These are phyloP conservation scores for Hypoxylon rubiginosum DNA, from an alignment of 2,329 filamentous ascomycete species.

Conservation along the genomic window DNA sequence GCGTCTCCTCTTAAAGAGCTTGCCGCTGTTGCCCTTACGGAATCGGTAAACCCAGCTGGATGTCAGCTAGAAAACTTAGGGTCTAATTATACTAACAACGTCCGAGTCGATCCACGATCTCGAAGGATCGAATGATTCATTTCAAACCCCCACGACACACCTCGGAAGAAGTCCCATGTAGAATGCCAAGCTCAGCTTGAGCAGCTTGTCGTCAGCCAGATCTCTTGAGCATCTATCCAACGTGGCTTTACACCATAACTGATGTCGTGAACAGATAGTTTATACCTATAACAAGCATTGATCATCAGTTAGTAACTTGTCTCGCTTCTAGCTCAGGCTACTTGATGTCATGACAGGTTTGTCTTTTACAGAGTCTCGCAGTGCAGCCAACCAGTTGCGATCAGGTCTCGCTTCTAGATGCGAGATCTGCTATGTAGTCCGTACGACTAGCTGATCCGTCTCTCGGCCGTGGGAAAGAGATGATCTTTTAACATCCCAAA, in stretches of 20 bases:
- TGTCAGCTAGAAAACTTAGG: slow-evolving; percentile 9
- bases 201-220: slow-evolving; percentile 24
- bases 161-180: slow-evolving; percentile 1
- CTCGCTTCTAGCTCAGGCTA: slow-evolving; percentile 7
- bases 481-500: slow-evolving; percentile 21
- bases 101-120: slow-evolving; percentile 13
- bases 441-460: background rate
- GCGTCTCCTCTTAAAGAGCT: slow-evolving; percentile 13
- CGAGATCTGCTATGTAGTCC: slow-evolving; percentile 5
- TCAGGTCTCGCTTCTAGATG: slow-evolving; percentile 8
- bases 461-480: slow-evolving; percentile 23
- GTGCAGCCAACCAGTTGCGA: slow-evolving; percentile 1
- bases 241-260: slow-evolving; percentile 18
- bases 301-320: slow-evolving; percentile 23
- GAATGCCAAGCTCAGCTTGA: slow-evolving; percentile 18
- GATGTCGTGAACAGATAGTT: slow-evolving; percentile 6
- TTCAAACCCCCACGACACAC: background rate
- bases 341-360: slow-evolving; percentile 27
- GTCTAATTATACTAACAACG: slow-evolving; percentile 20
- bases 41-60: background rate
- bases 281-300: slow-evolving; percentile 21
- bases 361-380: background rate
- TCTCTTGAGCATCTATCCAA: slow-evolving; percentile 9
- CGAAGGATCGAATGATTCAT: slow-evolving; percentile 24
- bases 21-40: slow-evolving; percentile 2